Conservation (phyloP, 345 rosid species). For the Eucalyptus dawsonii region DNA sequence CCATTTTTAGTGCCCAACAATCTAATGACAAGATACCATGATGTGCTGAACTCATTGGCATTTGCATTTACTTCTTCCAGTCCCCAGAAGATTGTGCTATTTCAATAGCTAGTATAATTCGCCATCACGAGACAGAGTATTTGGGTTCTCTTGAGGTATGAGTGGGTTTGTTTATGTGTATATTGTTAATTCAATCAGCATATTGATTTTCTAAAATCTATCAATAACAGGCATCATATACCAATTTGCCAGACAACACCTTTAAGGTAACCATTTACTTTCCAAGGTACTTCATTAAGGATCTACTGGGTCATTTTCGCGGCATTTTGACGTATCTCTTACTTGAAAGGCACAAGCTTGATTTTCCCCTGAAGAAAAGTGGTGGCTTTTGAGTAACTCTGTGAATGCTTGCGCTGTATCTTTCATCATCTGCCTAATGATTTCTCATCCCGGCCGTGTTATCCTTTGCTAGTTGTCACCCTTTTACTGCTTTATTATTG, state of each 20-base stretch:
- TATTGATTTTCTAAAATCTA: background rate
- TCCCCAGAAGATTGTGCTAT: slow-evolving; percentile 78
- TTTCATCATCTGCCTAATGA: background rate
- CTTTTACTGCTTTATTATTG: background rate
- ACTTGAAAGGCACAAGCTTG: background rate
- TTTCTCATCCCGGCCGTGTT: background rate
- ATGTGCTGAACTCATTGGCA: background rate
- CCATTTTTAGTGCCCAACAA: background rate
- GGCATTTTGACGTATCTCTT: background rate
- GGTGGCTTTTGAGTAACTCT: background rate
- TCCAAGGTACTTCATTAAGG: background rate
- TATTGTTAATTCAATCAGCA: background rate
- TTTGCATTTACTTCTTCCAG: slow-evolving; percentile 20
- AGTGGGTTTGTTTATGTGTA: background rate
- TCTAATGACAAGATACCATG: background rate
- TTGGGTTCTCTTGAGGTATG: slow-evolving; percentile 80
- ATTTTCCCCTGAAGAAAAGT: background rate
- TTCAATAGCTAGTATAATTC: slow-evolving; percentile 52
- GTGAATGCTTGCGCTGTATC: background rate
- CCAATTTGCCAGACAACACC: slow-evolving; percentile 84
- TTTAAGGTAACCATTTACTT: slow-evolving; percentile 51
- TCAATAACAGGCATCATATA: slow-evolving; percentile 66
- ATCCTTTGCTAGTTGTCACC: background rate
- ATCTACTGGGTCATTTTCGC: background rate
- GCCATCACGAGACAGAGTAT: slow-evolving; percentile 89